Evolutionary conservation across 805 yeast genomes (phyloP).

Genomic region (Cyberlindnera xishuangbannaensis): DNA sequence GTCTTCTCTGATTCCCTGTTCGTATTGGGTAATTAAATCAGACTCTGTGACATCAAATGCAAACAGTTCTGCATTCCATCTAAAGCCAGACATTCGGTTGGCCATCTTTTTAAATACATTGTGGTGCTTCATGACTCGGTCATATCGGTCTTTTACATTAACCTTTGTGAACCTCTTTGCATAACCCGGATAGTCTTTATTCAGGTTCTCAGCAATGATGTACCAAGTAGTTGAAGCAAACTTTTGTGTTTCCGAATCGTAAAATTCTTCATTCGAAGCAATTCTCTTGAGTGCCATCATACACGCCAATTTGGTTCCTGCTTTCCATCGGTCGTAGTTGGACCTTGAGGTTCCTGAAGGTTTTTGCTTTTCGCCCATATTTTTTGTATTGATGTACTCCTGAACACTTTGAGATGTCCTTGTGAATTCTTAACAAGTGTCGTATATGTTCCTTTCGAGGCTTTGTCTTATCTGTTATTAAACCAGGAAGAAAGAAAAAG

Average conservation of each 20-base stretch:
- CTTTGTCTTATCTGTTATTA: no score
- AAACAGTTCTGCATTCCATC: conserved; percentile 20
- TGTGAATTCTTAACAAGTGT: no score
- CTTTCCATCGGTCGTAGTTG: conserved; percentile 26
- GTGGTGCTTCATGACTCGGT: conserved; percentile 24
- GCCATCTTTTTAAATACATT: conserved; percentile 23
- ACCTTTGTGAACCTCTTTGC: conserved; percentile 25
- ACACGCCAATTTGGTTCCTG: conserved; percentile 25
- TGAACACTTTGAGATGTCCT: neutral
- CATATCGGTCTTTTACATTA: conserved; percentile 25
- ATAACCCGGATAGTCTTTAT: conserved; percentile 22
- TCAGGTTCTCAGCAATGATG: conserved; percentile 22
- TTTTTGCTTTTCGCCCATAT: conserved; percentile 5
- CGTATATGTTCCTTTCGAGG: no score
- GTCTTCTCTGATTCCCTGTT: conserved; percentile 12
- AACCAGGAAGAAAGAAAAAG: no score
- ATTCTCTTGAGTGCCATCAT: conserved; percentile 21
- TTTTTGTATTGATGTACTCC: neutral
- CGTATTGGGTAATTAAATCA: conserved; percentile 11
- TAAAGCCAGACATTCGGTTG: conserved; percentile 15
- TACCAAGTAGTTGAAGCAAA: conserved; percentile 23
- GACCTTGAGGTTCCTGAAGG: conserved; percentile 8
- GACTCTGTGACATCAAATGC: conserved; percentile 16
- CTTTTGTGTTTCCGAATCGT: conserved; percentile 11
- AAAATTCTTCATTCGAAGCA: conserved; percentile 16